phyloP scores from a whole-genome alignment of 768 basidiomycete genomes.

The Terana coerulea region DNA sequence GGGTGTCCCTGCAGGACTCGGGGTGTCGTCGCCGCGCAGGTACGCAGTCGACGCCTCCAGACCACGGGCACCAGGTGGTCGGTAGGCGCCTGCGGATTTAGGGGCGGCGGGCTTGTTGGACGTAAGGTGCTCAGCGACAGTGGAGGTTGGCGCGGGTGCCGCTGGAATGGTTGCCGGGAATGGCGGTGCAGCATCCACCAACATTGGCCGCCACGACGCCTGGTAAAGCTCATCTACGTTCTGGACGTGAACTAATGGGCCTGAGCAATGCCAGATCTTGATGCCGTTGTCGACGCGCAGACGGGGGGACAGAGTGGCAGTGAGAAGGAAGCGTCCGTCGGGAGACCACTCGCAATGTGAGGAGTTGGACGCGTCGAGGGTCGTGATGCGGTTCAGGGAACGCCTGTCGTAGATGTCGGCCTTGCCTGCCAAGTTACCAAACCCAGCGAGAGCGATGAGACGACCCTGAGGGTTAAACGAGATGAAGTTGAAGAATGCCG shows the following conservation, averaged over 20 bases:
- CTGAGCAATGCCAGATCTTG: conserved; percentile 93
- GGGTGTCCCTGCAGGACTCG: conserved; percentile 61
- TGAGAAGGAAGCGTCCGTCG: conserved; percentile 88
- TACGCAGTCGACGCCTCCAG: conserved; percentile 84
- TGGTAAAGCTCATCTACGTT: conserved; percentile 87
- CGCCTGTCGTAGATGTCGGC: conserved; percentile 91
- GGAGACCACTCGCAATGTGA: conserved; percentile 95
- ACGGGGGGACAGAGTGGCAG: conserved; percentile 93
- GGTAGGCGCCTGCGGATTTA: conserved; percentile 84
- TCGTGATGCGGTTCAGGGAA: conserved; percentile 70
- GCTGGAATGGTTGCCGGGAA: conserved; percentile 67
- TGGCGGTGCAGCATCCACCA: conserved; percentile 57
- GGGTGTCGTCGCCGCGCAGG: conserved; percentile 81
- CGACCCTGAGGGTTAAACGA: conserved; percentile 94
- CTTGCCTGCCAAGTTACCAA: conserved; percentile 95
- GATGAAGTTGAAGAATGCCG: conserved; percentile 87
- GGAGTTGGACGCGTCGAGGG: conserved; percentile 88
- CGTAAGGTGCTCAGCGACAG: conserved; percentile 46
- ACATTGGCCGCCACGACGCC: conserved; percentile 74
- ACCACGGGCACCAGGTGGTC: conserved; percentile 91
- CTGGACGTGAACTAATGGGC: conserved; percentile 83
- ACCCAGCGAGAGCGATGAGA: conserved; percentile 86
- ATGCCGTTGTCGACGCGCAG: conserved; percentile 96
- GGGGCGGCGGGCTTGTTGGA: conserved; percentile 50
- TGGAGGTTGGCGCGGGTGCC: conserved; percentile 62